Evolutionary conservation across 1,284 basidiomycete species (phyloP), one percentile per base, ranked within the genome.

Genomic region (Apiotrichum domesticum): DNA sequence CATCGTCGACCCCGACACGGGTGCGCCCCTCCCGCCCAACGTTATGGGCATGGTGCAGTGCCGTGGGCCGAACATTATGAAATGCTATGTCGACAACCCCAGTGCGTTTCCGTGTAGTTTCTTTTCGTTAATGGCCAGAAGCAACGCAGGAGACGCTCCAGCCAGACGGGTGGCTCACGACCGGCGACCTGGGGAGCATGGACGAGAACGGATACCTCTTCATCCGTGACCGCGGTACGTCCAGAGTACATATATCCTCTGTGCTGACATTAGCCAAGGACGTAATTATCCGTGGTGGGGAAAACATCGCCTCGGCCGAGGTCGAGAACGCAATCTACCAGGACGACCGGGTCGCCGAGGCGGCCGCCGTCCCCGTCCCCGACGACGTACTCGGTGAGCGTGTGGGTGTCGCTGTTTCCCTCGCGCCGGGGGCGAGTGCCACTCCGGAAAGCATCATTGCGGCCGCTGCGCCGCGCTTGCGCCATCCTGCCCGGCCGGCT

Each of bases 241-340:
- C 32, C 13, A 11, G 7, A 11, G 2, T 33, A 29, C 6, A 6
- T 6, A 10, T 6, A 32, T 2, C 44, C 37, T 39, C 37, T 13
- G 7, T 46, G 21, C 43, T 7, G 9, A 63, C 45, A 65, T 69
- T 55, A 61, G 66, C 68, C 13, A 75, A 75, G 62, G 73, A 75
- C 57, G 63, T 75, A 29, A 72, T 75, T 41, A 72, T 75, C 34
- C 68, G 73, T 1, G 72, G 72, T 21, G 73, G 73, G 1, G 73
- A 75, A 57, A 75, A 75, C 21, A 72, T 75, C 51, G 57, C 71
- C 0, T 70, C 69, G 1, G 58, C 64, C 0, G 71, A 73, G 41
- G 67, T 74, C 4, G 73, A 75, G 59, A 72, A 73, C 52, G 73
- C 68, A 13, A 42, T 75, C 4, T 69, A 65, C 46, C 58, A 66